Conservation (phyloP, 139 green algal species). For the Volvox africanus region DNA sequence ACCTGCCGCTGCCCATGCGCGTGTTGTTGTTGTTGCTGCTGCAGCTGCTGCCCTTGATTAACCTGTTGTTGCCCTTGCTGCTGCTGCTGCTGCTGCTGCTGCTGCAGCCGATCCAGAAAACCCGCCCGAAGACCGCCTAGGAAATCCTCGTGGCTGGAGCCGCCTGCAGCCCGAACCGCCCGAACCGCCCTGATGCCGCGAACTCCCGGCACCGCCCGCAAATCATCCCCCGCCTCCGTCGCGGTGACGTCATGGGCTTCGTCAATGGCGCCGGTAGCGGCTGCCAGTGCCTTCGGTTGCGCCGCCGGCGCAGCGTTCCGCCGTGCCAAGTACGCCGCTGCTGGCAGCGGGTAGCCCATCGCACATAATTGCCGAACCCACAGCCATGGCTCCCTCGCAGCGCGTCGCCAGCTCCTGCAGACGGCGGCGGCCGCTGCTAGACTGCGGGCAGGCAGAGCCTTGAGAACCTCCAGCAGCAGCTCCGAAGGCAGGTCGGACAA, state of each 20-base stretch:
- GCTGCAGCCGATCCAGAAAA: conserved; percentile 34
- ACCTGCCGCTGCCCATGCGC: not conserved
- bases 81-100: not conserved
- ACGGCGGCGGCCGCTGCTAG: conserved; percentile 15
- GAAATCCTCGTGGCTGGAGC: conserved; percentile 32
- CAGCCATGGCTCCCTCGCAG: conserved; percentile 35
- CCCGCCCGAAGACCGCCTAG: conserved; percentile 15
- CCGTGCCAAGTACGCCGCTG: not conserved
- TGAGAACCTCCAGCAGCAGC: conserved; percentile 21
- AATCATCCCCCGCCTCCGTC: not conserved
- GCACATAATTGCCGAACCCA: conserved; percentile 36
- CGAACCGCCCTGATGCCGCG: conserved; percentile 20
- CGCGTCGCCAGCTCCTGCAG: conserved; percentile 17
- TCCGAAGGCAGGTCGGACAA: conserved; percentile 5
- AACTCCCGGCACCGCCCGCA: conserved; percentile 22
- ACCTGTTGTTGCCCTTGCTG: not conserved
- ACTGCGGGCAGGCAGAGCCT: conserved; percentile 1
- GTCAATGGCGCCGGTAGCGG: no score
- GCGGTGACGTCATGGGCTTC: not conserved
- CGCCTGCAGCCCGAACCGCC: not conserved
- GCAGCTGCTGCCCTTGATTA: not conserved
- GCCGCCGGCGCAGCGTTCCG: not conserved
- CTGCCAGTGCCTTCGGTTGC: not conserved
- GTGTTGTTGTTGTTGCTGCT: conserved; percentile 1
- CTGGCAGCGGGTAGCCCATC: conserved; percentile 2